A percentile compares a stretch with the other conserved stretches of the same genome.
Conservation (phyloP, 129 eudicot species). For the Calendula officinalis region DNA sequence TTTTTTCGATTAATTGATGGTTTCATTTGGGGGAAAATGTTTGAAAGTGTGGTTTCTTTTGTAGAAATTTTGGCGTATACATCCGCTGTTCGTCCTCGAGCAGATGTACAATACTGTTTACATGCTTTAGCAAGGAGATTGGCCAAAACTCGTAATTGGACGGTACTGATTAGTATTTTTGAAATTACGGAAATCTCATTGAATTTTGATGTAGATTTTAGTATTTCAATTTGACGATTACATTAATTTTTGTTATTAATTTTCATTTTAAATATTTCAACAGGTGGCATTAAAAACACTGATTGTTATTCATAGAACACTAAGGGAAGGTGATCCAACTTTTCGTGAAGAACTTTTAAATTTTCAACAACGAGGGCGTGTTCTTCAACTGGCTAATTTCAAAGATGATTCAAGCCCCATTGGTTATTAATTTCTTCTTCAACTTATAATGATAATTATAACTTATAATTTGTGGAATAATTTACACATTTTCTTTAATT, state of each 20-base stretch:
- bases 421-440: constrained; percentile 30
- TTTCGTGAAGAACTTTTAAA: no score
- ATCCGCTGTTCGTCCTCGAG: constrained; percentile 73
- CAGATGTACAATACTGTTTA: constrained; percentile 86
- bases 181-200: neutral
- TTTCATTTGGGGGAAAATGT: constrained; percentile 17
- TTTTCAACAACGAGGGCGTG: constrained; percentile 54
- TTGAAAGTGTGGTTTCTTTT: constrained; percentile 1
- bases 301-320: constrained; percentile 74
- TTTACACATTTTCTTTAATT: neutral
- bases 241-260: no score
- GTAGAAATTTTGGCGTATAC: constrained; percentile 71
- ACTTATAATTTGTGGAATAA: neutral
- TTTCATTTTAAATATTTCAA: neutral
- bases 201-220: neutral
- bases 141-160: constrained; percentile 90
- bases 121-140: constrained; percentile 85
- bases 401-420: constrained; percentile 34
- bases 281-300: constrained; percentile 90
- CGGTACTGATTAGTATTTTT: constrained; percentile 42
- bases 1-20: neutral
- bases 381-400: constrained; percentile 68
- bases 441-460: neutral
- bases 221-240: no score
- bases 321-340: constrained; percentile 73